These are phyloP conservation scores for Chamaecrista fasciculata DNA, from an alignment of 306 rosid genomes.

Conservation along the genomic window DNA sequence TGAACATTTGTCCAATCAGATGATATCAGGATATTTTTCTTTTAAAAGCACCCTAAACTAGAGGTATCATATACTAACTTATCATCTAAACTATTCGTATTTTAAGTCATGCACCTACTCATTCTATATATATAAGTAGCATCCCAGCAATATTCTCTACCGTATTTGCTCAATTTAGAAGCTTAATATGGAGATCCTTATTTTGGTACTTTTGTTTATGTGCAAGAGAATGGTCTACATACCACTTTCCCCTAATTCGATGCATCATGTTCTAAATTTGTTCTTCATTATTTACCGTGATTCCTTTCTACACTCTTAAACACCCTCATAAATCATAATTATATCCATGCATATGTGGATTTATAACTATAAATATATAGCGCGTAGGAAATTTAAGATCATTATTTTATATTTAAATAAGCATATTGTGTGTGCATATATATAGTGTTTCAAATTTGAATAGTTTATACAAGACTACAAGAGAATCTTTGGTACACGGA, in stretches of 20 bases:
- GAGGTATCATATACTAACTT: background rate
- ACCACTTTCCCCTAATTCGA: background rate
- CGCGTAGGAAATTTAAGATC: no score
- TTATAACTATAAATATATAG: no score
- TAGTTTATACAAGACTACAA: no score
- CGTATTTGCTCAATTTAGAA: background rate
- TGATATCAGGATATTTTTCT: conserved; percentile 11
- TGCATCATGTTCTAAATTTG: conserved; percentile 31
- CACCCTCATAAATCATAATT: no score
- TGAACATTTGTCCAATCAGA: conserved; percentile 12
- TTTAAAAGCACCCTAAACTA: conserved; percentile 16
- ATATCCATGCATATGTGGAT: no score
- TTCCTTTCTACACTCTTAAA: background rate
- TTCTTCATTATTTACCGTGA: background rate
- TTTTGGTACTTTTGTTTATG: background rate
- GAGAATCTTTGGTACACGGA: no score
- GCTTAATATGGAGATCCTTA: background rate
- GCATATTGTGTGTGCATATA: no score
- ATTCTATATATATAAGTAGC: background rate
- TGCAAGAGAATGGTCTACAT: background rate
- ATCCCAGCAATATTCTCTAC: conserved; percentile 29
- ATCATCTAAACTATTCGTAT: conserved; percentile 2
- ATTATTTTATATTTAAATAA: no score
- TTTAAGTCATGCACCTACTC: background rate
- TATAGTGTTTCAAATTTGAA: no score